Base-by-base conservation (phyloP, 441 rosid species). In the Viola pubescens region DNA sequence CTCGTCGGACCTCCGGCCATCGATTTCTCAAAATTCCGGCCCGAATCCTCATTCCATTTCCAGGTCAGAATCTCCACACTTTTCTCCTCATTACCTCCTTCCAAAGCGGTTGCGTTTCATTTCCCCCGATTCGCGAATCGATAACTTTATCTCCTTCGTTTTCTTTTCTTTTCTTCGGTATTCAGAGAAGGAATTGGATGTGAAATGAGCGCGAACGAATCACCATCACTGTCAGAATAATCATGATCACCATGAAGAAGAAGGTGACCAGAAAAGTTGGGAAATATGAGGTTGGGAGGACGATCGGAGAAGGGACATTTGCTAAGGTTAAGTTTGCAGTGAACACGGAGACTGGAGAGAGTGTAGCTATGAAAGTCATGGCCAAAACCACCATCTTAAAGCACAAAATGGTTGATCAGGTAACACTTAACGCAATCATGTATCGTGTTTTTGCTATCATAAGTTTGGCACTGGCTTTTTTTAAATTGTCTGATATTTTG, bases 371-470 rank as follows among this genome's bases (percentile, higher is more conserved):
- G 70, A 94, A 94, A 67, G 73, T 89, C 42, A n/a, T 94, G 82
- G 88, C 84, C 54, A 86, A 83, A 77, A 67, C 68, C 72, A 82
- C 94, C 78, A 82, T 94, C 68, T 84, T 94, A 37, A 80, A 81
- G 85, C 85, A 88, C 72, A 81, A 57, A 64, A 88, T 89, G 98
- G 91, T 81, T 75, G 96, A 89, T 76, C 96, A 94, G 98, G 98
- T 94, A 39, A n/a, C 8, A 0, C 7, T 47, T 38, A 50, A 13
- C 37, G 7, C 8, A 51, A 9, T 19, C 9, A 51, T 13, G 46
- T 19, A 16, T 13, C 9, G 7, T 51, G 8, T 19, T 51, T 50
- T 7, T n/a, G 34, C 2, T 2, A 26, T 16, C 19, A 12, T 4
- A 7, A 16, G 26, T 10, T 9, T 51, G 26, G 4, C 7, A 5